Evolutionary conservation across 805 yeast species (phyloP).

Genomic region (Yamadazyma paraphyllophila): DNA sequence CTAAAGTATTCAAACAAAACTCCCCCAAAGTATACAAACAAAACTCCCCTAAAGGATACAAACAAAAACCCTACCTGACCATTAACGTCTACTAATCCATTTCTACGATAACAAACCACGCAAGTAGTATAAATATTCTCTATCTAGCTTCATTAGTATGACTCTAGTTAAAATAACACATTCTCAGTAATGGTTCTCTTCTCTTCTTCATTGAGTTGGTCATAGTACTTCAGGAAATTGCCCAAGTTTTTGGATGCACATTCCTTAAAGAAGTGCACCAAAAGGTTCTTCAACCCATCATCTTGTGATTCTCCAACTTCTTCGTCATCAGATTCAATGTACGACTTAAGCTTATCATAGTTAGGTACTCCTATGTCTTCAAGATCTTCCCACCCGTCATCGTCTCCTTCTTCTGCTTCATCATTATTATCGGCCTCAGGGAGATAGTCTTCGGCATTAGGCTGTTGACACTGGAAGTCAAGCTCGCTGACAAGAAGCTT

Average conservation of each 20-base stretch:
- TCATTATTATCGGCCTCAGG: constrained; percentile 49
- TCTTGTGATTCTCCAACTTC: constrained; percentile 29
- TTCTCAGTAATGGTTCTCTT: constrained; percentile 51
- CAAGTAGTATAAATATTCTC: too few species aligned
- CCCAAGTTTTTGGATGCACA: constrained; percentile 49
- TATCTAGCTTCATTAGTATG: too few species aligned
- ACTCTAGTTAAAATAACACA: constrained; percentile 30
- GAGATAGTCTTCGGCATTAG: constrained; percentile 39
- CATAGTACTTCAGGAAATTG: constrained; percentile 53
- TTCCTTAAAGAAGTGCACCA: constrained; percentile 55
- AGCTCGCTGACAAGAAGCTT: constrained; percentile 71
- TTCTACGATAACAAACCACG: too few species aligned
- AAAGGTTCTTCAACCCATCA: constrained; percentile 36
- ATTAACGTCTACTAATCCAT: too few species aligned
- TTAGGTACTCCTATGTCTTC: constrained; percentile 64
- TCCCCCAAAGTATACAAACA: too few species aligned
- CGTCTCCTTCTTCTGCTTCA: constrained; percentile 43
- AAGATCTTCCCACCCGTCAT: constrained; percentile 74
- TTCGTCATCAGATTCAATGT: constrained; percentile 47
- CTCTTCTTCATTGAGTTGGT: constrained; percentile 49
- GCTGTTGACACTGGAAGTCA: constrained; percentile 57
- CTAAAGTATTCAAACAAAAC: too few species aligned
- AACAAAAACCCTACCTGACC: too few species aligned
- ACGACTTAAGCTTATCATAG: constrained; percentile 60
- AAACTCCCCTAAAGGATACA: too few species aligned